Evolutionary conservation across 495 filamentous ascomycete genomes (phyloP), one percentile per base, ranked within the genome.

Genomic region (Aspergillus haitiensis): DNA sequence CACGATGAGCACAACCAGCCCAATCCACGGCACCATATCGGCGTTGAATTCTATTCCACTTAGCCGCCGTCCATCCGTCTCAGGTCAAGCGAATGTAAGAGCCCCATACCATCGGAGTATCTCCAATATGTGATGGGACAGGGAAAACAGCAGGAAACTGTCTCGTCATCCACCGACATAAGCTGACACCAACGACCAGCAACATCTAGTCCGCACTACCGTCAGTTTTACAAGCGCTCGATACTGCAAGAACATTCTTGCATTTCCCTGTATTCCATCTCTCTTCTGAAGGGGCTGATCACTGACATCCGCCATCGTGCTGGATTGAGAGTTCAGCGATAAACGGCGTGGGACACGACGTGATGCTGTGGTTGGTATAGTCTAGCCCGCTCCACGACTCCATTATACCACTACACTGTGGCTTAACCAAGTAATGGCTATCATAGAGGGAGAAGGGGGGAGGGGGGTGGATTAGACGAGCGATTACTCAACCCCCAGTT

Each of bases 1-100:
- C 66, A 84, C 82, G n/a, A 82, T 70, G 45, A 88, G 79, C 58
- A 87, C 81, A 7, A 75, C 80, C 16, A 91, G 82, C 61, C 85
- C 89, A 51, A 93, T 71, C 82, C 84, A 91, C 70, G 86, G 84
- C n/a, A 88, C 83, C 12, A 81, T 81, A 33, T 73, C 65, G n/a
- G 82, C 79, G 64, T 59, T 21, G 37, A 44, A 51, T 18, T 21
- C 31, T 55, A 37, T 48, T 21, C 6, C 44, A 15, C 15, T 47
- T 10, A 47, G 44, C 44, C 4, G 39, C 12, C 16, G 13, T n/a
- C 12, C 42, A 15, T 16, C 12, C 42, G 42, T 13, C 42, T 9
- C 2, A 12, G 13, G n/a, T 15, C 9, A 12, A 7, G 12, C 44
- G 7, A 18, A 7, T 42, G 44, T 3, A 27, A 27, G 21, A 27